Percentiles rank a stretch among this genome's conserved stretches.
Evolutionary conservation across 768 basidiomycete species (phyloP).

Genomic region (Leccinum imitatum): DNA sequence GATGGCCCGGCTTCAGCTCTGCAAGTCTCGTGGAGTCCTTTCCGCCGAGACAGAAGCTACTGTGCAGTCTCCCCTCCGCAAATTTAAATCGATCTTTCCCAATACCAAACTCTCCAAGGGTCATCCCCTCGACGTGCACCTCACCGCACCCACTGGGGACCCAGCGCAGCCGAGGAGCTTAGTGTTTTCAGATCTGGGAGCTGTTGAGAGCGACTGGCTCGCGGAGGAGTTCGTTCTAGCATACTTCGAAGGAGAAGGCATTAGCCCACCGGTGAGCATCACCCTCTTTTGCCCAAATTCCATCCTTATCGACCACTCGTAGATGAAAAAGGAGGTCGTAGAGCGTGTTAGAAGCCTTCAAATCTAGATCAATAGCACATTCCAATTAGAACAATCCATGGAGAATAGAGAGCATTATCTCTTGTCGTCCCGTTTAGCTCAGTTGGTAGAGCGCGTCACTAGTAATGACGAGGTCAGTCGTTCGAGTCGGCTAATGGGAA

Average conservation of each 20-base stretch:
- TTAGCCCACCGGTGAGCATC: constrained; percentile 66
- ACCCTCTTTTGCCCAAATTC: background rate
- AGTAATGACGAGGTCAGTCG: constrained; percentile 71
- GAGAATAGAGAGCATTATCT: too few species aligned
- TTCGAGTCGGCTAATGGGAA: constrained; percentile 58
- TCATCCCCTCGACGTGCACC: constrained; percentile 64
- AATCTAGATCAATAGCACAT: constrained; percentile 10
- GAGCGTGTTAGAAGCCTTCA: constrained; percentile 25
- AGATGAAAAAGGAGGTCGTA: constrained; percentile 31
- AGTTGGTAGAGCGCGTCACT: constrained; percentile 66
- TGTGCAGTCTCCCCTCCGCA: constrained; percentile 62
- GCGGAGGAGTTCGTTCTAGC: constrained; percentile 70
- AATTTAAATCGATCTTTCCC: constrained; percentile 76
- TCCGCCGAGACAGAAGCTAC: constrained; percentile 57
- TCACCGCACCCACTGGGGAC: constrained; percentile 51
- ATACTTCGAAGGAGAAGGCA: constrained; percentile 69
- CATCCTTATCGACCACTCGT: background rate
- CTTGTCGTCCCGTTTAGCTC: constrained; percentile 36
- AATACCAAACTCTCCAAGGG: constrained; percentile 66
- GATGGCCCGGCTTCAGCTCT: constrained; percentile 54
- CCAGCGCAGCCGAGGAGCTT: constrained; percentile 51
- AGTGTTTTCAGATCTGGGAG: constrained; percentile 70
- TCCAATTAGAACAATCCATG: background rate
- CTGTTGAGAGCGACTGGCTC: constrained; percentile 72
- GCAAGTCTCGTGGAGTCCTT: constrained; percentile 50